phyloP scores from a whole-genome alignment of 345 rosid species.

The Hypericum androsaemum region DNA sequence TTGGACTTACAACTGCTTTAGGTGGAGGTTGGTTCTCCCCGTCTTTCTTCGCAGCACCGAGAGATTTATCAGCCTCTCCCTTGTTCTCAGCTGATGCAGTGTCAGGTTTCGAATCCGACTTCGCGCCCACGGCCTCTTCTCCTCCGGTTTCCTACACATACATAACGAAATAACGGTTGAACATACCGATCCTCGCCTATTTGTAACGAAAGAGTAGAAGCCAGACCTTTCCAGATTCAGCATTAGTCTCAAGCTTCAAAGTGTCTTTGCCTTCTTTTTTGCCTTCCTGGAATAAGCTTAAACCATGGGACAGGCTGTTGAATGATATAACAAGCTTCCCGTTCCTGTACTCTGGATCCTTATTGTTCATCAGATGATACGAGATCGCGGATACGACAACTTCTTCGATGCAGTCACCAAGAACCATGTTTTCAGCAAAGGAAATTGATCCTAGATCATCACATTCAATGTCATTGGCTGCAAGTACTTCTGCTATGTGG shows the following conservation, averaged over 20 bases:
- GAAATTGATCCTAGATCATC: conserved; percentile 78
- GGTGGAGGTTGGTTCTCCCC: conserved; percentile 45
- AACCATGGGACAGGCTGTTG: conserved; percentile 89
- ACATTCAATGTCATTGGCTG: conserved; percentile 84
- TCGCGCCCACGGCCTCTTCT: conserved; percentile 36
- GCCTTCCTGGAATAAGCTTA: conserved; percentile 83
- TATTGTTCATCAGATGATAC: conserved; percentile 61
- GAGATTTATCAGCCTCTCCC: conserved; percentile 51
- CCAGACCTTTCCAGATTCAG: conserved; percentile 59
- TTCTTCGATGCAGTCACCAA: conserved; percentile 73
- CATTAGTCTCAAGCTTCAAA: conserved; percentile 66
- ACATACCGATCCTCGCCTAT: not conserved
- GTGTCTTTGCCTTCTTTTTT: conserved; percentile 50
- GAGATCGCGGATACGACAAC: conserved; percentile 80
- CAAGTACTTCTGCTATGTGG: conserved; percentile 86
- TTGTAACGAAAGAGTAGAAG: not conserved
- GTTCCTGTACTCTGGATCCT: conserved; percentile 80
- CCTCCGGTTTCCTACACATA: conserved; percentile 34
- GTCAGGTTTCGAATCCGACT: conserved; percentile 51
- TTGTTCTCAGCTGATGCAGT: conserved; percentile 38
- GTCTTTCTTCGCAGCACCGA: conserved; percentile 58
- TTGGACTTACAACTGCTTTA: conserved; percentile 49
- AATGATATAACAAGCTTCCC: conserved; percentile 95
- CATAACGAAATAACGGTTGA: conserved; percentile 1
- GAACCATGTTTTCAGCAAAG: conserved; percentile 58